Percentiles rank a stretch among this genome's conserved stretches.
These are phyloP conservation scores for Zygnema cylindricum DNA, from an alignment of 139 green algal genomes.

Conservation along the genomic window DNA sequence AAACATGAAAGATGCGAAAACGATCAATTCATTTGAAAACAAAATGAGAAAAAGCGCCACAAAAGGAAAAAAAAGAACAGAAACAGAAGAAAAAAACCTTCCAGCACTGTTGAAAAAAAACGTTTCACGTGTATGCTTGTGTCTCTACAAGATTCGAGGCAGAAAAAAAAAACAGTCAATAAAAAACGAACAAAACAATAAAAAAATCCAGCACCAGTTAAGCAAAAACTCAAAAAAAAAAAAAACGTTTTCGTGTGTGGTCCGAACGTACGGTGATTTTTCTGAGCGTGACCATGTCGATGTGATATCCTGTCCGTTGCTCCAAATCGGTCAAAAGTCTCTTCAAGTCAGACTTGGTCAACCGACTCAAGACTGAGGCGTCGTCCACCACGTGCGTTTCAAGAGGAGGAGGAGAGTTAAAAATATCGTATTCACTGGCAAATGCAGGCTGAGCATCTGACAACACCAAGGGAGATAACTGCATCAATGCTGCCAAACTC, in stretches of 20 bases:
- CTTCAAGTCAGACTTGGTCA: slow-evolving; percentile 54
- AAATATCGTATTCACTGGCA: slow-evolving; percentile 61
- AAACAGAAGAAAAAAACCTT: too few relatives aligned
- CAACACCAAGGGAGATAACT: slow-evolving; percentile 15
- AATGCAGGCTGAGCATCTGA: slow-evolving; percentile 24
- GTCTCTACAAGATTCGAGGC: not conserved
- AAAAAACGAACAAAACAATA: not conserved
- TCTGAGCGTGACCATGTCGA: slow-evolving; percentile 64
- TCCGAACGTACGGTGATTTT: slow-evolving; percentile 59
- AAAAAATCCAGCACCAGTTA: too few relatives aligned
- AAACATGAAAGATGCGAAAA: too few relatives aligned
- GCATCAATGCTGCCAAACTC: slow-evolving; percentile 7
- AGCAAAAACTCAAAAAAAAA: too few relatives aligned
- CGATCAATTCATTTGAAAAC: too few relatives aligned
- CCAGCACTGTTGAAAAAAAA: too few relatives aligned
- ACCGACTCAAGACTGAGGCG: slow-evolving; percentile 56
- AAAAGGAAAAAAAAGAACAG: too few relatives aligned
- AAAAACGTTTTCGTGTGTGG: too few relatives aligned
- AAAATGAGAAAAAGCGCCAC: too few relatives aligned
- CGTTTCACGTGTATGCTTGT: too few relatives aligned
- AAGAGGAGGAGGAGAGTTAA: slow-evolving; percentile 18
- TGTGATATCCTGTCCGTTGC: slow-evolving; percentile 60
- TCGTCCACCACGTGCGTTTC: slow-evolving; percentile 63
- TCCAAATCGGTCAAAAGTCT: slow-evolving; percentile 59
- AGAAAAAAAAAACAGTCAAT: not conserved